A percentile compares a stretch with the other conserved stretches of the same genome.
phyloP scores from a whole-genome alignment of 805 yeast species.

The Lachancea mirantina region DNA sequence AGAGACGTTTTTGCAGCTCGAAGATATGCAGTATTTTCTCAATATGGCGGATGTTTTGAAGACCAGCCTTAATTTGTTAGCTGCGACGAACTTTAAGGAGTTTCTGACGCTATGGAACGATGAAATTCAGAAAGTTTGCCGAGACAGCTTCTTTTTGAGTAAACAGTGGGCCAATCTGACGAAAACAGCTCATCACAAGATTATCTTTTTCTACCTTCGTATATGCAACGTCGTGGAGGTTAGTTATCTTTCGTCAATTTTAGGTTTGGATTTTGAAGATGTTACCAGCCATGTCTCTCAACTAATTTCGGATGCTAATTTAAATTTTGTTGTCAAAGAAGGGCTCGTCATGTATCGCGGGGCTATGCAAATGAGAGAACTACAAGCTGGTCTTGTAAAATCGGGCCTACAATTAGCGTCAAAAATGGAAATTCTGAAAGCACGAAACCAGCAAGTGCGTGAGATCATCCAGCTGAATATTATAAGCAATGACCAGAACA shows the following conservation, averaged over 20 bases:
- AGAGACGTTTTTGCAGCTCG: constrained; percentile 19
- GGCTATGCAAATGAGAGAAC: too few species aligned
- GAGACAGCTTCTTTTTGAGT: constrained; percentile 15
- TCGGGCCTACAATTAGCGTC: too few species aligned
- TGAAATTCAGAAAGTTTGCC: constrained; percentile 13
- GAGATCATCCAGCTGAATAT: too few species aligned
- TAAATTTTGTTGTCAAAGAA: constrained; percentile 19
- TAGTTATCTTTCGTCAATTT: constrained; percentile 20
- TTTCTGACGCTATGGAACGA: constrained; percentile 23
- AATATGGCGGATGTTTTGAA: constrained; percentile 11
- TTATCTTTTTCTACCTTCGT: constrained; percentile 25
- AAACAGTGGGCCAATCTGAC: constrained; percentile 17
- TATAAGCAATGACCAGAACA: too few species aligned
- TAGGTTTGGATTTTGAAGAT: constrained; percentile 14
- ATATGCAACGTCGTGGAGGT: constrained; percentile 19
- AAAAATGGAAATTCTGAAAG: too few species aligned
- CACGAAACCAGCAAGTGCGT: too few species aligned
- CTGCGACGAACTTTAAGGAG: constrained; percentile 18
- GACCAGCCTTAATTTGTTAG: constrained; percentile 15
- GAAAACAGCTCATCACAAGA: constrained; percentile 20
- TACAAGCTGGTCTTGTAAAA: too few species aligned
- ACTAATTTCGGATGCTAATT: constrained; percentile 15
- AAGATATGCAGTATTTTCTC: constrained; percentile 13
- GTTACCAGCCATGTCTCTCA: constrained; percentile 15
- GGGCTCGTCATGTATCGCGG: constrained; percentile 15